Conservation (phyloP, 2,329 filamentous ascomycete species). For the Pezizomycotina sp. region DNA sequence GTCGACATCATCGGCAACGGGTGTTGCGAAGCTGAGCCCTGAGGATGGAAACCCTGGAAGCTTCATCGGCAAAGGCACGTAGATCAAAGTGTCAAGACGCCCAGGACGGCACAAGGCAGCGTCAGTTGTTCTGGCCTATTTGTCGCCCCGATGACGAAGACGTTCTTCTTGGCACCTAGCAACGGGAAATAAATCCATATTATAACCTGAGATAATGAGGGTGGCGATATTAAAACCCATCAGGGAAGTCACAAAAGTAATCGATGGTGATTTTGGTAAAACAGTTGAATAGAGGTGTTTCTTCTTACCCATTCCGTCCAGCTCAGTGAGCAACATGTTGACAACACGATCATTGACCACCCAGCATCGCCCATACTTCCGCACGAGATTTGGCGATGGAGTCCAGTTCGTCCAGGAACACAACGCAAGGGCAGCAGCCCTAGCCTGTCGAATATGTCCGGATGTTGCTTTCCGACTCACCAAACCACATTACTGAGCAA, state of each 20-base stretch:
- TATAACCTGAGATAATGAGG: too few relatives aligned
- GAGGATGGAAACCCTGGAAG: constrained; percentile 75
- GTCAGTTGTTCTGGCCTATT: constrained; percentile 98
- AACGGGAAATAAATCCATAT: not conserved
- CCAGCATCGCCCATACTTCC: constrained; percentile 91
- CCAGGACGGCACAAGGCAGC: constrained; percentile 95
- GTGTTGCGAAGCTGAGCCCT: constrained; percentile 97
- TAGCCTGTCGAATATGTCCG: constrained; percentile 99
- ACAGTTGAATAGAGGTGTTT: constrained; percentile 34
- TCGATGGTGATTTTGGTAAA: too few relatives aligned
- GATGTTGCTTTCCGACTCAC: constrained; percentile 99
- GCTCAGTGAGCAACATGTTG: constrained; percentile 85
- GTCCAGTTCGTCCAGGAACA: constrained; percentile 96
- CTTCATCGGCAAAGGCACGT: constrained; percentile 88
- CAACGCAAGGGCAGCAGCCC: constrained; percentile 95
- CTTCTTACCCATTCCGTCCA: constrained; percentile 29
- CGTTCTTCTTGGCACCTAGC: constrained; percentile 74
- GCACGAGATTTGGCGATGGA: constrained; percentile 98
- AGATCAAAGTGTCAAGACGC: constrained; percentile 96
- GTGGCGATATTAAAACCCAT: too few relatives aligned
- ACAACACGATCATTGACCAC: constrained; percentile 96
- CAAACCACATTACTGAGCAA: constrained; percentile 99
- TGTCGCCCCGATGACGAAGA: constrained; percentile 97
- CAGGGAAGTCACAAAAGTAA: too few relatives aligned
- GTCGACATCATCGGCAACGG: constrained; percentile 73